Evolutionary conservation across 2,329 filamentous ascomycete genomes (phyloP).

Genomic region (Cladophialophora psammophila): DNA sequence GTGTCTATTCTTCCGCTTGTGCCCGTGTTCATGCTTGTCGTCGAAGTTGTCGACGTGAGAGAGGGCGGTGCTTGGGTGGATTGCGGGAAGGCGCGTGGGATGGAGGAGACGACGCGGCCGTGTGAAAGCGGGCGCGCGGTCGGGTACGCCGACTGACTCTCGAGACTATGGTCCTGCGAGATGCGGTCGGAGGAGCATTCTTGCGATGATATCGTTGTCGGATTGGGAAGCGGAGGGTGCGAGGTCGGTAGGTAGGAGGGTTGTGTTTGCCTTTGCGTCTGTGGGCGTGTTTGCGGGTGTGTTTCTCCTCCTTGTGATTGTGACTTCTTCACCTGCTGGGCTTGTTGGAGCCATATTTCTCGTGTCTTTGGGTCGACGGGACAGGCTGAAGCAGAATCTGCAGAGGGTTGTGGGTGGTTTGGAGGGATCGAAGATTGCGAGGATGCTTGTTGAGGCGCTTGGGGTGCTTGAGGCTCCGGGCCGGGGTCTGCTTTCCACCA

Average conservation of each 20-base stretch:
- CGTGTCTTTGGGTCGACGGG: slow-evolving; percentile 91
- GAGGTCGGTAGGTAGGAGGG: slow-evolving; percentile 39
- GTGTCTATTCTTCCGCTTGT: not conserved
- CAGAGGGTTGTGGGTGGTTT: slow-evolving; percentile 44
- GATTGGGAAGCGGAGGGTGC: slow-evolving; percentile 42
- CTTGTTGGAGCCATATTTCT: slow-evolving; percentile 75
- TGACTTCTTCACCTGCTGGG: slow-evolving; percentile 64
- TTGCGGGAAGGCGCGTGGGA: slow-evolving; percentile 67
- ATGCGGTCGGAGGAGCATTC: slow-evolving; percentile 42
- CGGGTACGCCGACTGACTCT: slow-evolving; percentile 35
- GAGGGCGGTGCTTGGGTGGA: slow-evolving; percentile 33
- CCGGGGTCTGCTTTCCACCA: slow-evolving; percentile 43
- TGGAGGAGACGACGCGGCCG: slow-evolving; percentile 78
- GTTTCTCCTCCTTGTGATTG: slow-evolving; percentile 47
- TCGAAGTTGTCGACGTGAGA: slow-evolving; percentile 40
- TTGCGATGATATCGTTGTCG: slow-evolving; percentile 28
- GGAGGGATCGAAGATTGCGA: slow-evolving; percentile 31
- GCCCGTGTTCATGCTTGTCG: slow-evolving; percentile 33
- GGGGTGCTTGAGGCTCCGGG: slow-evolving; percentile 23
- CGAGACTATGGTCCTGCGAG: slow-evolving; percentile 29
- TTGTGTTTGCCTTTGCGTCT: not conserved
- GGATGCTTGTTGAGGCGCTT: slow-evolving; percentile 44
- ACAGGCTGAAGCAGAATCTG: slow-evolving; percentile 61
- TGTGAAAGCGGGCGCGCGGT: slow-evolving; percentile 62
- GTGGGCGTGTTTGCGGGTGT: slow-evolving; percentile 47